Percentiles rank a stretch among this genome's conserved stretches.
phyloP scores from a whole-genome alignment of 1,139 yeast genomes.

The Pichia sp. region DNA sequence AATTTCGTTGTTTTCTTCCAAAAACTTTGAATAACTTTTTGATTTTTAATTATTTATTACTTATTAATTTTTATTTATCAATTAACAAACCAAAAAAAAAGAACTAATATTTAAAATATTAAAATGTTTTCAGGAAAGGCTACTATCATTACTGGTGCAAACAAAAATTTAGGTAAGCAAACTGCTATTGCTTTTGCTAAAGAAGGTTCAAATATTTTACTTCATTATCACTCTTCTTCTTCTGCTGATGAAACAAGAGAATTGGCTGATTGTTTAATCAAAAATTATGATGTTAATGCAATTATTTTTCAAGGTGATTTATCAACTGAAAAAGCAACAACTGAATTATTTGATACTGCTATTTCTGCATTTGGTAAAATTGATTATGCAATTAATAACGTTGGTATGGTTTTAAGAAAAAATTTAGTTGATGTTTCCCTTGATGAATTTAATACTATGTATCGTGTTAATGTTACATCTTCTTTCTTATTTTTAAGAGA shows the following conservation, averaged over 20 bases:
- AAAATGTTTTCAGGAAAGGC: slow-evolving; percentile 39
- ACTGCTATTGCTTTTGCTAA: slow-evolving; percentile 53
- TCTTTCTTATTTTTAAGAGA: slow-evolving; percentile 59
- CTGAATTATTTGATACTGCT: slow-evolving; percentile 41
- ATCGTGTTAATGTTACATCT: slow-evolving; percentile 47
- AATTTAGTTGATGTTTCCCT: slow-evolving; percentile 40
- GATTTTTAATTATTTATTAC: too few relatives aligned
- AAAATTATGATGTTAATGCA: slow-evolving; percentile 36
- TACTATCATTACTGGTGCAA: slow-evolving; percentile 59
- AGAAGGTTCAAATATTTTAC: slow-evolving; percentile 48
- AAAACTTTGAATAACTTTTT: too few relatives aligned
- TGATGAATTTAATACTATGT: slow-evolving; percentile 50
- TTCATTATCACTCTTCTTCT: slow-evolving; percentile 47
- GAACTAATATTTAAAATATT: too few relatives aligned
- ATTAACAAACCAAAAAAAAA: too few relatives aligned
- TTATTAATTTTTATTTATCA: too few relatives aligned
- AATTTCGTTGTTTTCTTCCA: too few relatives aligned
- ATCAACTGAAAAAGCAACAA: slow-evolving; percentile 37
- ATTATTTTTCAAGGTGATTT: slow-evolving; percentile 42
- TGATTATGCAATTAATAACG: slow-evolving; percentile 61
- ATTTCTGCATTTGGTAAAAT: slow-evolving; percentile 41
- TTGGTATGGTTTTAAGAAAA: slow-evolving; percentile 62
- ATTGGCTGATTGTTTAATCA: slow-evolving; percentile 35
- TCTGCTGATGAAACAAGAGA: slow-evolving; percentile 37
- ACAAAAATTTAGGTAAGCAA: slow-evolving; percentile 55